These are phyloP conservation scores for Selaginella tamariscina DNA, from an alignment of 75 land plant species.

Conservation along the genomic window DNA sequence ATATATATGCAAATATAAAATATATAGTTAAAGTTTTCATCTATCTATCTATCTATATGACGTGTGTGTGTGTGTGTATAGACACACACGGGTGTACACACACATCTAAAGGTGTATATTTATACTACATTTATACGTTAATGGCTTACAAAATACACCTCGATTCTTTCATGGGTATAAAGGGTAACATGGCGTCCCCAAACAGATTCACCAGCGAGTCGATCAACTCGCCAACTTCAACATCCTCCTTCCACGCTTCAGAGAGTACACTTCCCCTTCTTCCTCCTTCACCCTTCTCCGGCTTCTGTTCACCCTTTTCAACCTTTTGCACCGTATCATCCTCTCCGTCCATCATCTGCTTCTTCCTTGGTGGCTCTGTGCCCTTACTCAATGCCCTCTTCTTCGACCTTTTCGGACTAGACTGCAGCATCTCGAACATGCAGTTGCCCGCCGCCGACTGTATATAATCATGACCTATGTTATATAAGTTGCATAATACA, in stretches of 20 bases:
- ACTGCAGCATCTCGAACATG: constrained; percentile 55
- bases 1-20: no score
- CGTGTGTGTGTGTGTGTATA: no score
- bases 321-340: background rate
- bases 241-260: constrained; percentile 77
- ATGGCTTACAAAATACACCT: constrained; percentile 31
- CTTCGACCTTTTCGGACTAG: constrained; percentile 21
- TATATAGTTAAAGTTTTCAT: no score
- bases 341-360: background rate
- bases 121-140: no score
- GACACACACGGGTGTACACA: no score
- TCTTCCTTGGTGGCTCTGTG: background rate
- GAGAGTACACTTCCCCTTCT: constrained; percentile 28
- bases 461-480: constrained; percentile 10
- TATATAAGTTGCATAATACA: background rate
- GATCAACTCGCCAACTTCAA: constrained; percentile 42
- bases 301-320: constrained; percentile 3
- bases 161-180: constrained; percentile 45
- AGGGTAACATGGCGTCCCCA: constrained; percentile 66
- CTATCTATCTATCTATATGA: no score
- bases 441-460: constrained; percentile 74
- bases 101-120: no score
- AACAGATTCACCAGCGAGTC: constrained; percentile 46
- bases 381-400: no score
- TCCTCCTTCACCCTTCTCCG: constrained; percentile 17